Evolutionary conservation across 139 green algal genomes (phyloP).

Genomic region (Desmodesmus armatus): DNA sequence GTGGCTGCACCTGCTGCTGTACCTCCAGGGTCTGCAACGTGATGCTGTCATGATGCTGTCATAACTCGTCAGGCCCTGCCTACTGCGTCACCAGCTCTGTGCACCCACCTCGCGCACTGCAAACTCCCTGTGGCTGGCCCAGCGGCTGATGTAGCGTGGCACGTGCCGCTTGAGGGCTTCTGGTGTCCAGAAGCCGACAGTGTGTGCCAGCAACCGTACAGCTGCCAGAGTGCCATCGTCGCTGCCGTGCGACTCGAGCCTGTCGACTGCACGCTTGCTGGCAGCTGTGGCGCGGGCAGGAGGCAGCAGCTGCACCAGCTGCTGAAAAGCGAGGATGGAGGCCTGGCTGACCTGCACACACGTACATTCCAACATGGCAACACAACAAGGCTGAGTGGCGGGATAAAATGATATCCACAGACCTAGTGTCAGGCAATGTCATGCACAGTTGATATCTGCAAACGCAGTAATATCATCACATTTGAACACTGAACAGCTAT

Average conservation of each 20-base stretch:
- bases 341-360: slow-evolving; percentile 21
- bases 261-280: slow-evolving; percentile 26
- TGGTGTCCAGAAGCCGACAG: slow-evolving; percentile 16
- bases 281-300: slow-evolving; percentile 16
- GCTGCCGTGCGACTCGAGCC: slow-evolving; percentile 14
- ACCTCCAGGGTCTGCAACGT: no score
- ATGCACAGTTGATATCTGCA: no score
- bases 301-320: slow-evolving; percentile 37
- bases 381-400: neutral
- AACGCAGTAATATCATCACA: no score
- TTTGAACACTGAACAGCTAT: no score
- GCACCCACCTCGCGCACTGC: slow-evolving; percentile 41
- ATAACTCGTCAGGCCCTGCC: no score
- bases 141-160: slow-evolving; percentile 23
- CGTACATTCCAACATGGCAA: neutral
- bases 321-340: slow-evolving; percentile 31
- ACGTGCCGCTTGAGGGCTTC: slow-evolving; percentile 35
- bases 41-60: no score
- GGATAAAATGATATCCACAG: neutral
- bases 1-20: no score
- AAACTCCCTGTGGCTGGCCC: slow-evolving; percentile 43
- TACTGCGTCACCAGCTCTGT: neutral
- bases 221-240: slow-evolving; percentile 40
- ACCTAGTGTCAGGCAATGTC: no score
- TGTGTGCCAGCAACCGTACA: slow-evolving; percentile 36